These are phyloP conservation scores for Marasmius sp. DNA, from an alignment of 1,284 basidiomycete species.

Conservation along the genomic window DNA sequence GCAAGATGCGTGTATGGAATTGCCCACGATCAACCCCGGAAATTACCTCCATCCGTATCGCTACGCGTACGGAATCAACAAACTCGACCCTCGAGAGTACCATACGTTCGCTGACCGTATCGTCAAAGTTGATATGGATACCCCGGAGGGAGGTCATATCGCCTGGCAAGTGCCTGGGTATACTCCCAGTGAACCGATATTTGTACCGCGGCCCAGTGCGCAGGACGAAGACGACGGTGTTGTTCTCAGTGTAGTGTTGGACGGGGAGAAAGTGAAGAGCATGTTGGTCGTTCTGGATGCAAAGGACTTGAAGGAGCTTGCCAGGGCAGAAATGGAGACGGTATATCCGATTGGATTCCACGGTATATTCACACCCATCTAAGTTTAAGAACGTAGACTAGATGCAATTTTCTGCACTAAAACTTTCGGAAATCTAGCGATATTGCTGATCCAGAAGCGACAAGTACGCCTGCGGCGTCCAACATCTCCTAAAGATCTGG, in stretches of 20 bases:
- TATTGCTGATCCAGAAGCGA: too few relatives aligned
- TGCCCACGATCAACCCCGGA: conserved; percentile 30
- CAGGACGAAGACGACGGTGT: conserved; percentile 35
- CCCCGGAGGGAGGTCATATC: conserved; percentile 11
- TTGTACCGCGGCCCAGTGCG: conserved; percentile 28
- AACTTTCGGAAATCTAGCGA: too few relatives aligned
- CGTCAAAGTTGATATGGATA: conserved; percentile 31
- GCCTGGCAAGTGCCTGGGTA: conserved; percentile 29
- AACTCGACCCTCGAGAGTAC: conserved; percentile 15
- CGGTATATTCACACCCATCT: conserved; percentile 6
- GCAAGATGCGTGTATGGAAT: conserved; percentile 24
- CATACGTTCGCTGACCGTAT: conserved; percentile 30
- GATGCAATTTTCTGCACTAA: too few relatives aligned
- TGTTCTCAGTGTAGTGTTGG: conserved; percentile 33
- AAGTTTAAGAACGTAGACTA: too few relatives aligned
- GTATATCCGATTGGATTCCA: conserved; percentile 35
- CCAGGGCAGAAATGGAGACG: conserved; percentile 32
- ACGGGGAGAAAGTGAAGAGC: conserved; percentile 14
- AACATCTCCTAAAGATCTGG: too few relatives aligned
- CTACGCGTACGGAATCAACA: conserved; percentile 31
- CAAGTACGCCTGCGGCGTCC: too few relatives aligned
- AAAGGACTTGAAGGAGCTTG: conserved; percentile 31
- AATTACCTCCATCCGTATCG: conserved; percentile 30
- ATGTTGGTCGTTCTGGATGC: conserved; percentile 17
- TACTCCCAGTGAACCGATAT: conserved; percentile 35